Percentiles rank a stretch among this genome's conserved stretches.
phyloP scores from a whole-genome alignment of 352 stramenopile species.

The Pythium coloratum region DNA sequence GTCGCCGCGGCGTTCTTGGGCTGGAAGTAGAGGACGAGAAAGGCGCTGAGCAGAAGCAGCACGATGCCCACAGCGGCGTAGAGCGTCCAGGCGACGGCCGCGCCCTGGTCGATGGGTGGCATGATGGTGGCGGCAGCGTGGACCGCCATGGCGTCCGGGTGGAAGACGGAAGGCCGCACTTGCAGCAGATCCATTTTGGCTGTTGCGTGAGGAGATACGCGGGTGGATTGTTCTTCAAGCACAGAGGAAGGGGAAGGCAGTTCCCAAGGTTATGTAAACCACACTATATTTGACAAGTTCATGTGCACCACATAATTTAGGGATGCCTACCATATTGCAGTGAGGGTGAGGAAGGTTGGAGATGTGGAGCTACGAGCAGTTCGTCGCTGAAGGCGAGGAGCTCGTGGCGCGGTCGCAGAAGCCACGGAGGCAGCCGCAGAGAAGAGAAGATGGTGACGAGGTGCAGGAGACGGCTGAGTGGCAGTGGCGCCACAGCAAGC shows the following conservation, averaged over 20 bases:
- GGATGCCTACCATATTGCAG: neutral
- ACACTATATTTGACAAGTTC: conserved; percentile 2
- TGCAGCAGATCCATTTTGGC: neutral
- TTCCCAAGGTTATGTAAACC: neutral
- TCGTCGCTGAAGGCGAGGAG: conserved; percentile 44
- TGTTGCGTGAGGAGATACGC: neutral
- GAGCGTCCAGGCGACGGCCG: conserved; percentile 55
- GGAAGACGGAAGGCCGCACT: conserved; percentile 6
- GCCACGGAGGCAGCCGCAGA: conserved; percentile 17
- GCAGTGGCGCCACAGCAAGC: conserved; percentile 59
- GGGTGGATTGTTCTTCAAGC: conserved; percentile 22
- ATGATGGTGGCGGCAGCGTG: neutral
- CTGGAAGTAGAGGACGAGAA: conserved; percentile 66
- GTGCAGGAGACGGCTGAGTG: conserved; percentile 32
- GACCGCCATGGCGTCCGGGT: conserved; percentile 2
- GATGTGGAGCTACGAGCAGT: conserved; percentile 55
- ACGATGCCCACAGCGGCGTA: conserved; percentile 62
- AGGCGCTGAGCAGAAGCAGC: conserved; percentile 54
- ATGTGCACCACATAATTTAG: neutral
- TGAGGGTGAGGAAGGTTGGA: neutral
- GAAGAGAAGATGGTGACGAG: neutral
- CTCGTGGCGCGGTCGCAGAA: conserved; percentile 45
- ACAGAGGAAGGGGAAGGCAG: neutral
- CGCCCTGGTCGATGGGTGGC: conserved; percentile 28
- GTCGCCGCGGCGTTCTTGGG: conserved; percentile 52